Percentiles rank a stretch among this genome's conserved stretches.
Conservation (phyloP, 768 basidiomycete species). For the Pulveroboletus sp. region DNA sequence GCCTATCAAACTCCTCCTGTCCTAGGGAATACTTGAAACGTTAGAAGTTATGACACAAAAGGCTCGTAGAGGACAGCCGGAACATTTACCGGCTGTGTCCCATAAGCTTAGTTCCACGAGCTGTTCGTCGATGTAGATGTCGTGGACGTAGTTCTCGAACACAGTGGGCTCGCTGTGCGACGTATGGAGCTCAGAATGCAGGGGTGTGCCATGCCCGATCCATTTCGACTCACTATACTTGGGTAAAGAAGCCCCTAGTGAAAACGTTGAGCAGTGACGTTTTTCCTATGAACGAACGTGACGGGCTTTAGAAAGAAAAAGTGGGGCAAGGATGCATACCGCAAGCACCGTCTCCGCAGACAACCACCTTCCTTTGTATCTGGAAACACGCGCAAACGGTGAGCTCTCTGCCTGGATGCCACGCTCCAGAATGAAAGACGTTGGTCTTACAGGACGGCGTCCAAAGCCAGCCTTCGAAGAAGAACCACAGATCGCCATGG, state of each 20-base stretch:
- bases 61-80: not conserved
- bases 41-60: conserved; percentile 23
- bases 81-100: conserved; percentile 85
- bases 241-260: conserved; percentile 88
- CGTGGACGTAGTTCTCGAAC: conserved; percentile 96
- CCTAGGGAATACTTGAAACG: conserved; percentile 46
- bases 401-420: conserved; percentile 10
- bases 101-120: conserved; percentile 88
- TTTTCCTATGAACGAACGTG: conserved; percentile 49
- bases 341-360: conserved; percentile 96
- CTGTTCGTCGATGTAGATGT: conserved; percentile 81
- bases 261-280: conserved; percentile 86
- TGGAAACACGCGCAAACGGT: conserved; percentile 20
- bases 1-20: conserved; percentile 92
- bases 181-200: not conserved
- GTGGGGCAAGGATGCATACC: conserved; percentile 39
- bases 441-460: conserved; percentile 29
- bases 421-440: not conserved
- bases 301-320: conserved; percentile 9
- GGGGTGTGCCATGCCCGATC: not conserved
- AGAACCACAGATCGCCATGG: conserved; percentile 56
- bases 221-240: conserved; percentile 68
- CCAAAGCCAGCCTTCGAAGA: conserved; percentile 54
- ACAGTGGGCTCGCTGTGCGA: conserved; percentile 78
- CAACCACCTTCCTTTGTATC: conserved; percentile 67